Conservation (phyloP, 495 filamentous ascomycete genomes). For the Penicillium simplicissimum region DNA sequence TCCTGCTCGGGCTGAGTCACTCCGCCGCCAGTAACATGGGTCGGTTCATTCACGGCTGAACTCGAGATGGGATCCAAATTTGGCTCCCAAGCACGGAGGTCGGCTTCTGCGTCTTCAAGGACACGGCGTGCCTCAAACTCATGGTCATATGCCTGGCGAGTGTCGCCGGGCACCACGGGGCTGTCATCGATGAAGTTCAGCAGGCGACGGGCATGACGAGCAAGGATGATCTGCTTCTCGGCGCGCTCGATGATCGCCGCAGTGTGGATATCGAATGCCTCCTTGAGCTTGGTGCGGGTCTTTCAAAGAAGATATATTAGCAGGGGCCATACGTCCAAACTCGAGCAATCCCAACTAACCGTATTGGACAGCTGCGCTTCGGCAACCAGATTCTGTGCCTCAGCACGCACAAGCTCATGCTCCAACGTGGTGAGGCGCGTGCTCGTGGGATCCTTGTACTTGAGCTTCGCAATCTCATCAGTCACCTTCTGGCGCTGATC, state of each 20-base stretch:
- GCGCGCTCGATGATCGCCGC: constrained; percentile 89
- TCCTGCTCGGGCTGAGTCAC: background rate
- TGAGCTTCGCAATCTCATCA: constrained; percentile 88
- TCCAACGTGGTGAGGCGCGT: constrained; percentile 76
- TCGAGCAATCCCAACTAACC: constrained; percentile 42
- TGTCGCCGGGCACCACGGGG: constrained; percentile 84
- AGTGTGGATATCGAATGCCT: constrained; percentile 85
- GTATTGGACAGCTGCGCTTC: constrained; percentile 96
- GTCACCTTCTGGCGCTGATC: constrained; percentile 80
- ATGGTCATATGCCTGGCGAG: constrained; percentile 63
- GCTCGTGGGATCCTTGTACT: constrained; percentile 82
- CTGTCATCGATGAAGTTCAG: constrained; percentile 89
- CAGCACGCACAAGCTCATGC: constrained; percentile 92
- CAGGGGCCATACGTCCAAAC: background rate
- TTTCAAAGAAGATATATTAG: constrained; percentile 32
- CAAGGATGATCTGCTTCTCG: constrained; percentile 93
- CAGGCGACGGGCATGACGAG: constrained; percentile 81
- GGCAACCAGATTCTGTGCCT: constrained; percentile 92
- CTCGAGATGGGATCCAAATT: constrained; percentile 23
- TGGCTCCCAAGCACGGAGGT: constrained; percentile 70
- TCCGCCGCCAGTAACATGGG: constrained; percentile 3
- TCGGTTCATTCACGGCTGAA: background rate
- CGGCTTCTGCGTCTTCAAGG: constrained; percentile 90
- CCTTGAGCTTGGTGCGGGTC: constrained; percentile 91
- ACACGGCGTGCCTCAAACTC: constrained; percentile 70